phyloP scores from a whole-genome alignment of 371 early-diverging fungal genomes.

The Saksenaea vasiformis region DNA sequence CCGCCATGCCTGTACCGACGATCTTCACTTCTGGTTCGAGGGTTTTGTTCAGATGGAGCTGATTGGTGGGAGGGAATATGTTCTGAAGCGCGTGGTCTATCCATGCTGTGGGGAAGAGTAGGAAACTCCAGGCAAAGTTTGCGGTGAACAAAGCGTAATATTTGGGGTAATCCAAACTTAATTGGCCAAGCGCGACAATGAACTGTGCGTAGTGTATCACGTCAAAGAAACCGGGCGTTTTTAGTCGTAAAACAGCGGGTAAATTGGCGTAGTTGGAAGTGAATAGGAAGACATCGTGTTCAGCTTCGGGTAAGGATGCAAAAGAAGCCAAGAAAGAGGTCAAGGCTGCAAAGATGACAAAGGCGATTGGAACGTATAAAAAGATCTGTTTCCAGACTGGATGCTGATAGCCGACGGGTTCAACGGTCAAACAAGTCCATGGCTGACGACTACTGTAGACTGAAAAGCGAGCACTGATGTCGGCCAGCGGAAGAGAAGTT shows the following conservation, averaged over 20 bases:
- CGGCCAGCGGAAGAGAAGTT: slow-evolving; percentile 77
- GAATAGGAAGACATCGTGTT: slow-evolving; percentile 49
- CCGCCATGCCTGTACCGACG: slow-evolving; percentile 35
- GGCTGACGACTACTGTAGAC: slow-evolving; percentile 3
- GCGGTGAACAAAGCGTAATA: slow-evolving; percentile 56
- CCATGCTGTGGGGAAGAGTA: slow-evolving; percentile 33
- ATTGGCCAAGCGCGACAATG: slow-evolving; percentile 49
- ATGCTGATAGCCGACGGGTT: slow-evolving; percentile 52
- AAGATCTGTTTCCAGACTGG: slow-evolving; percentile 43
- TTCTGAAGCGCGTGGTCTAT: neutral
- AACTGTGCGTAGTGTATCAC: slow-evolving; percentile 57
- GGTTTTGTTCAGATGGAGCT: neutral
- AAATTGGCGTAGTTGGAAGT: slow-evolving; percentile 55
- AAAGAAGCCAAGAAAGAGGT: slow-evolving; percentile 40
- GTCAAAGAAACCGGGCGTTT: slow-evolving; percentile 60
- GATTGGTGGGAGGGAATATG: neutral
- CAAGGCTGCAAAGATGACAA: slow-evolving; percentile 41
- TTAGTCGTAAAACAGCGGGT: slow-evolving; percentile 47
- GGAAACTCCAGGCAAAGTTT: slow-evolving; percentile 59
- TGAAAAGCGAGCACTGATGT: slow-evolving; percentile 31
- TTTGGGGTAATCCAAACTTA: slow-evolving; percentile 53
- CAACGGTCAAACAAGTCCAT: slow-evolving; percentile 43
- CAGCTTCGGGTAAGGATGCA: slow-evolving; percentile 34
- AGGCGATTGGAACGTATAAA: slow-evolving; percentile 42
- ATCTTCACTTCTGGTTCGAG: neutral